Percentiles rank a stretch among this genome's conserved stretches.
Evolutionary conservation across 495 filamentous ascomycete species (phyloP).

Genomic region (Tuber calosporum): DNA sequence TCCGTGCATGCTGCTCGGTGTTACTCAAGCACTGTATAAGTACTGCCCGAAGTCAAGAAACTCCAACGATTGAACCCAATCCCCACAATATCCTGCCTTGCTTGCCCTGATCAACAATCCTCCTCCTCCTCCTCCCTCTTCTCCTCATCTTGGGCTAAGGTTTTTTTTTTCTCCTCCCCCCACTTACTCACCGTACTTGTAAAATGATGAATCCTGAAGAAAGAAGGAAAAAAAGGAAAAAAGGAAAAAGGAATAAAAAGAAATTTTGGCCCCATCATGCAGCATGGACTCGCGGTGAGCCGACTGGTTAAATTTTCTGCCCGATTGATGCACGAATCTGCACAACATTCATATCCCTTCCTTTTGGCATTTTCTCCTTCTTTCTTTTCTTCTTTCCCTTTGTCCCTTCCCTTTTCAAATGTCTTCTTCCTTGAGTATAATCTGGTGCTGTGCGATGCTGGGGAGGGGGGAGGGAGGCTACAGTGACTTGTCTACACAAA

Average conservation of each 20-base stretch:
- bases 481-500: background rate
- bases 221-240: background rate
- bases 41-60: background rate
- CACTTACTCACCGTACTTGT: background rate
- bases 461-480: background rate
- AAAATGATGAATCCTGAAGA: background rate
- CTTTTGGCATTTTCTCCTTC: background rate
- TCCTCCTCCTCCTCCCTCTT: constrained; percentile 9
- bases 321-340: background rate
- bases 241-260: background rate
- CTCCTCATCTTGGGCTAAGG: background rate
- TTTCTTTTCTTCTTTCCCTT: background rate
- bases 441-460: background rate
- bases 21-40: background rate
- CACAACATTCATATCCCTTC: background rate
- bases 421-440: background rate
- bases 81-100: background rate
- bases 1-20: background rate
- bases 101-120: background rate
- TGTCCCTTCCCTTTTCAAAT: background rate
- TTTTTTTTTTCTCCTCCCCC: background rate
- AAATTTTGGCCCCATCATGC: background rate
- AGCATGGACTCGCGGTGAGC: background rate
- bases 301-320: constrained; percentile 1
- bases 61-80: background rate